Evolutionary conservation across 2,329 filamentous ascomycete genomes (phyloP).

Genomic region (Epichloe coenophiala): DNA sequence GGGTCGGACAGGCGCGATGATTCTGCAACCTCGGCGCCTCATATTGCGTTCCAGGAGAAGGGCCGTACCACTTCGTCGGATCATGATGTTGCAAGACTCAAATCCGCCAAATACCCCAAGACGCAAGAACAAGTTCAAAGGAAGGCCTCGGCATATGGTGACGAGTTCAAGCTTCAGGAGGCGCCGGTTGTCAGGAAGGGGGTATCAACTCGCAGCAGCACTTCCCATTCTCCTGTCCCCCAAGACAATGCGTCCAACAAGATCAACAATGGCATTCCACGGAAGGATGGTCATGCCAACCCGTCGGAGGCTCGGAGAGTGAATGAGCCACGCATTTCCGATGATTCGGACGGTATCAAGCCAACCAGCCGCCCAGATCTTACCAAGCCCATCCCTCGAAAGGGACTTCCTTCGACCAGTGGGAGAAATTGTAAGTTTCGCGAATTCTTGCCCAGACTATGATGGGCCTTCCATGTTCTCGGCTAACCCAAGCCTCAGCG

Average conservation of each 20-base stretch:
- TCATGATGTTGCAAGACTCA: conserved; percentile 39
- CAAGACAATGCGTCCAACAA: conserved; percentile 22
- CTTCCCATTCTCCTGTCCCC: conserved; percentile 27
- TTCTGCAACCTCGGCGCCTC: conserved; percentile 54
- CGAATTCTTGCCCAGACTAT: neutral
- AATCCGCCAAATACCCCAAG: conserved; percentile 35
- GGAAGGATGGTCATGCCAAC: conserved; percentile 13
- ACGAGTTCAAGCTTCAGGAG: conserved; percentile 66
- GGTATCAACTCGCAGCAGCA: conserved; percentile 25
- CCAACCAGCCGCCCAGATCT: conserved; percentile 25
- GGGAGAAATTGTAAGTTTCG: conserved; percentile 27
- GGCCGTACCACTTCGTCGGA: conserved; percentile 47
- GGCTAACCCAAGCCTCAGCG: neutral
- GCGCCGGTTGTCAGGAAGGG: conserved; percentile 53
- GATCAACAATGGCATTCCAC: conserved; percentile 19
- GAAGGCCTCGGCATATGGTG: conserved; percentile 17
- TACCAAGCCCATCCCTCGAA: conserved; percentile 44
- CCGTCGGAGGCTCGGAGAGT: conserved; percentile 21
- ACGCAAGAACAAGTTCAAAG: conserved; percentile 14
- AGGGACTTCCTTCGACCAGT: conserved; percentile 40
- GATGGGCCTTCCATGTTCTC: neutral
- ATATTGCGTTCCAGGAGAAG: conserved; percentile 86
- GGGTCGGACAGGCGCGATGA: conserved; percentile 32
- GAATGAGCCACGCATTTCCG: conserved; percentile 39
- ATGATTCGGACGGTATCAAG: conserved; percentile 37